Conservation (phyloP, 768 basidiomycete genomes). For the Leccinum fibrillosum region DNA sequence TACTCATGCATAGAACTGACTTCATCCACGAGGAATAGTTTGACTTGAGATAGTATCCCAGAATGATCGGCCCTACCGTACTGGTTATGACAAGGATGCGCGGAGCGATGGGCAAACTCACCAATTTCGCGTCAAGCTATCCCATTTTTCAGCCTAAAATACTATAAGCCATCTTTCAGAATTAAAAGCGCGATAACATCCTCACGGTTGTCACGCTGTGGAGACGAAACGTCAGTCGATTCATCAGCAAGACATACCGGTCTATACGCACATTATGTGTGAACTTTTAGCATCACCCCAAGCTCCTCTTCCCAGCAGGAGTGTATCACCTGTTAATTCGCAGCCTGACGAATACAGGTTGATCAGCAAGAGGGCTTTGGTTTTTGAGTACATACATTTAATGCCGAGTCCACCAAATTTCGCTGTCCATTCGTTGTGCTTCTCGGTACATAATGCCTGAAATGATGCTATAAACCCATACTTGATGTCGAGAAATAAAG, state of each 20-base stretch:
- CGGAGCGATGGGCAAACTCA: conserved; percentile 39
- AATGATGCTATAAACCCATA: background rate
- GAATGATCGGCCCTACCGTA: conserved; percentile 54
- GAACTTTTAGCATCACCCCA: conserved; percentile 76
- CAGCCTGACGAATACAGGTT: conserved; percentile 48
- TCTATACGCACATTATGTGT: conserved; percentile 64
- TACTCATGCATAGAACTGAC: conserved; percentile 24
- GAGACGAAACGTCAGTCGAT: conserved; percentile 1
- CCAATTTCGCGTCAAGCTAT: conserved; percentile 89
- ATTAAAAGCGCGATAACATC: background rate
- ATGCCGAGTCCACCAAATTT: conserved; percentile 78
- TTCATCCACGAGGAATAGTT: conserved; percentile 89
- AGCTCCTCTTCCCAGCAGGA: conserved; percentile 56
- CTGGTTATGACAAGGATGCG: conserved; percentile 2
- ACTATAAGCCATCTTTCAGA: background rate
- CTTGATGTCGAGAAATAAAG: background rate
- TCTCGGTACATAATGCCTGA: conserved; percentile 86
- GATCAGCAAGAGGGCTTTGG: background rate
- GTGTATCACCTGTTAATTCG: conserved; percentile 92
- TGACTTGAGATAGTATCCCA: conserved; percentile 65
- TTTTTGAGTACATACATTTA: conserved; percentile 51
- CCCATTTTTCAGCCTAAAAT: conserved; percentile 90
- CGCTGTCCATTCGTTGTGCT: conserved; percentile 74
- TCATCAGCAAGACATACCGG: background rate
- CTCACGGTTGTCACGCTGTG: conserved; percentile 74